These are phyloP conservation scores for Colletotrichum tofieldiae DNA, from an alignment of 2,329 filamentous ascomycete species.

Conservation along the genomic window DNA sequence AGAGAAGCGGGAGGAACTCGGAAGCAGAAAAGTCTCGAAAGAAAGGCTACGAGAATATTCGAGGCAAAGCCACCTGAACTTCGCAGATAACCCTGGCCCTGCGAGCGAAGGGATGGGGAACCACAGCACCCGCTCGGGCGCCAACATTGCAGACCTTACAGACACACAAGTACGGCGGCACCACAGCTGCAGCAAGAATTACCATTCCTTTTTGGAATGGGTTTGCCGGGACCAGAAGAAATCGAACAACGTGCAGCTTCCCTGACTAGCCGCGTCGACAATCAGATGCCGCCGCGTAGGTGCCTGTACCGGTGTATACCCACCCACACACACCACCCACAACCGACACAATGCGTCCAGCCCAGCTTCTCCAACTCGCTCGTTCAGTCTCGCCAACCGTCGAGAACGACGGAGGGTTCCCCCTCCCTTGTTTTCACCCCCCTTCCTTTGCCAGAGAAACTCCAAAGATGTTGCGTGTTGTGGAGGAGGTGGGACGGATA, in stretches of 20 bases:
- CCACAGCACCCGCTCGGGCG: conserved; percentile 11
- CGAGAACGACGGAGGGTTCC: background rate
- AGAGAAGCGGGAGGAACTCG: background rate
- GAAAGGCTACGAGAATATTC: conserved; percentile 18
- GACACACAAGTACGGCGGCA: conserved; percentile 1
- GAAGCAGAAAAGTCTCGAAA: background rate
- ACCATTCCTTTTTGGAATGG: conserved; percentile 11
- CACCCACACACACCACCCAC: background rate
- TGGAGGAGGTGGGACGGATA: background rate
- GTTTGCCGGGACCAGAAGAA: conserved; percentile 13
- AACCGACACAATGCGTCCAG: background rate
- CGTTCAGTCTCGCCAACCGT: background rate
- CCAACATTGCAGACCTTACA: conserved; percentile 1
- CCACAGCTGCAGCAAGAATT: conserved; percentile 25
- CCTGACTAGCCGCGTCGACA: conserved; percentile 1
- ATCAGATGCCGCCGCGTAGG: background rate
- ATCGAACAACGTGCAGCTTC: conserved; percentile 8
- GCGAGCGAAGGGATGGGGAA: conserved; percentile 21
- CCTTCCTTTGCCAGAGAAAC: too few relatives aligned
- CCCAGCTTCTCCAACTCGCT: background rate
- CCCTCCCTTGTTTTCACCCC: too few relatives aligned
- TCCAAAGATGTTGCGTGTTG: background rate
- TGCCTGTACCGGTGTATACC: background rate
- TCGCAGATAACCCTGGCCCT: conserved; percentile 34
- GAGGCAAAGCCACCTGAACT: conserved; percentile 39